Evolutionary conservation across 1,284 basidiomycete genomes (phyloP).

Genomic region (Rhodotorula sp.): DNA sequence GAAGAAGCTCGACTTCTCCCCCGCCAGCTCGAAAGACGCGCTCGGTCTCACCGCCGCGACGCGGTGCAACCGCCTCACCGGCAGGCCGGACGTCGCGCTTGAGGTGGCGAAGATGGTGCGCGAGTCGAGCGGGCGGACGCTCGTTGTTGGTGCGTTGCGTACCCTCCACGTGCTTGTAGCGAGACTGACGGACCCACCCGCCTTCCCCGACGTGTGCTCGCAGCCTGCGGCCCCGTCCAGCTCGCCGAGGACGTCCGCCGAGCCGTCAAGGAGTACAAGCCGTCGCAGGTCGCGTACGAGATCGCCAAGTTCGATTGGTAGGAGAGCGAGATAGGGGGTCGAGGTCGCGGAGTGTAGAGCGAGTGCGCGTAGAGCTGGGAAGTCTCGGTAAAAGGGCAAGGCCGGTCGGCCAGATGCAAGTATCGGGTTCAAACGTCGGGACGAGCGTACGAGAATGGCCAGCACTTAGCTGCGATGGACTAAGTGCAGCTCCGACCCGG

Average conservation of each 20-base stretch:
- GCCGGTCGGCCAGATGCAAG: too few species aligned
- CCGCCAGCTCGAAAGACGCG: neutral
- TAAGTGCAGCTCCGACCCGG: too few species aligned
- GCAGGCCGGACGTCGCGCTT: slow-evolving; percentile 4
- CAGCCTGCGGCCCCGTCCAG: slow-evolving; percentile 23
- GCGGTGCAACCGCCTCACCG: neutral
- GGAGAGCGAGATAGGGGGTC: neutral
- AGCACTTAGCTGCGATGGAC: too few species aligned
- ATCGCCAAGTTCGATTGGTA: slow-evolving; percentile 29
- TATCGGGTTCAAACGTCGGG: too few species aligned
- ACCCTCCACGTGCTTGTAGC: too few species aligned
- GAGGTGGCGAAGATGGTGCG: slow-evolving; percentile 5
- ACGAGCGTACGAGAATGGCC: too few species aligned
- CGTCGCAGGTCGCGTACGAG: slow-evolving; percentile 1
- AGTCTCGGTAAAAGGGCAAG: neutral
- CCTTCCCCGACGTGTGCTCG: neutral
- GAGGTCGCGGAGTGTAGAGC: neutral
- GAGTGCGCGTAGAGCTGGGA: neutral
- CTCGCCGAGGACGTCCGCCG: slow-evolving; percentile 19
- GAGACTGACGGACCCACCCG: too few species aligned
- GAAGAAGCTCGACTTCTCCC: slow-evolving; percentile 6
- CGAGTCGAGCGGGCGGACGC: neutral
- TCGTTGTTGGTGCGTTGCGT: slow-evolving; percentile 17
- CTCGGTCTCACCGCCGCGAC: neutral
- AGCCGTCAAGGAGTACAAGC: neutral